A percentile compares a stretch with the other conserved stretches of the same genome.
Conservation (phyloP, 371 early-diverging fungal genomes). For the Capillidium heterosporum region DNA sequence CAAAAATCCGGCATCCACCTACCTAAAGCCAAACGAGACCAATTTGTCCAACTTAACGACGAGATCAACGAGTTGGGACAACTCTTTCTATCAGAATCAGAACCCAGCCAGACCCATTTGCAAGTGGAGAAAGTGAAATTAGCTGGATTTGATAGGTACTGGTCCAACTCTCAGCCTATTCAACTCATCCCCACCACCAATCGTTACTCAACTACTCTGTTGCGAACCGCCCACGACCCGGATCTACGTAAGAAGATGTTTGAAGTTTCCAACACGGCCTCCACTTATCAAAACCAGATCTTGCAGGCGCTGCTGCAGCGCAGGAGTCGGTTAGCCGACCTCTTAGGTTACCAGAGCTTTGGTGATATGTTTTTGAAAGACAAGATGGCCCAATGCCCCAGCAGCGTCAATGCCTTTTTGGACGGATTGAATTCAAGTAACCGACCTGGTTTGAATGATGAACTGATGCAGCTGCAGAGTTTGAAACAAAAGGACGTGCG, state of each 20-base stretch:
- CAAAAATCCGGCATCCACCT: conserved; percentile 89
- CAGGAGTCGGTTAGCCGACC: conserved; percentile 50
- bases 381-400: conserved; percentile 66
- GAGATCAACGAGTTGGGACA: conserved; percentile 60
- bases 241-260: conserved; percentile 48
- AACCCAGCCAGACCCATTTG: not conserved
- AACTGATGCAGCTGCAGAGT: conserved; percentile 25
- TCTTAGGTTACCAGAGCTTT: conserved; percentile 64
- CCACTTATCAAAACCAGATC: conserved; percentile 29
- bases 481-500: conserved; percentile 17
- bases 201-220: conserved; percentile 30
- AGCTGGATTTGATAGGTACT: not conserved
- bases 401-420: conserved; percentile 69
- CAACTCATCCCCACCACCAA: conserved; percentile 28
- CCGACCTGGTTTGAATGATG: conserved; percentile 22
- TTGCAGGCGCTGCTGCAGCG: conserved; percentile 56
- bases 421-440: conserved; percentile 36
- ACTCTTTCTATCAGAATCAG: conserved; percentile 34
- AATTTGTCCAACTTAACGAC: conserved; percentile 68
- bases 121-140: not conserved
- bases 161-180: conserved; percentile 10
- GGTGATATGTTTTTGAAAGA: conserved; percentile 66
- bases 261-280: conserved; percentile 50
- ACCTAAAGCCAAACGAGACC: conserved; percentile 32
- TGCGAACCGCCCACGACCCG: conserved; percentile 39